Evolutionary conservation across 768 basidiomycete species (phyloP), one percentile per base, ranked within the genome.

Genomic region (Inosperma sp.): DNA sequence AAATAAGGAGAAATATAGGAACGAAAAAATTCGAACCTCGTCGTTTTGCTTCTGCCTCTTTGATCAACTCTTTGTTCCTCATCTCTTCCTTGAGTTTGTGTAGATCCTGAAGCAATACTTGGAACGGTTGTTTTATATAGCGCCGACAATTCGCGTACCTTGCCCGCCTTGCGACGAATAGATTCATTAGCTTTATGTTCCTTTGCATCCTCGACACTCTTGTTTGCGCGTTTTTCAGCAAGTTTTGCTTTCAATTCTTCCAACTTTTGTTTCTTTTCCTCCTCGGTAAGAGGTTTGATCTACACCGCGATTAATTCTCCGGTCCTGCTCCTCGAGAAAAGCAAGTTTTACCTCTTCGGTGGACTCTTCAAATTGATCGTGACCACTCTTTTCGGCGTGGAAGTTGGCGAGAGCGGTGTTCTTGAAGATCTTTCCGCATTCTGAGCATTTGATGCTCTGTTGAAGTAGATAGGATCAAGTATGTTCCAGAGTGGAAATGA

Each of bases 281-380:
- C 93, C 68, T 97, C 93, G 0, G 94, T 97, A 45, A 99, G 67
- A 0, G 95, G 93, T 64, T 92, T 93, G 67, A 97, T 82, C 91
- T 55, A 48, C 21, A 27, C 21, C 25, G 5, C 4, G 12, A 6
- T 10, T 12, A 17, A 33, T 33, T 27, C 29, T 39, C 31, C 16
- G 22, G 27, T 37, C 34, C 36, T 53, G 23, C 31, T 21, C 26
- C 19, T 23, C 41, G 56, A 45, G 27, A 35, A 16, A 14, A 26
- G 45, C 41, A 69, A 17, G 25, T 42, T 33, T 30, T 13, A 90
- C 93, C 78, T 97, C 95, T 61, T 98, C 93, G 0, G 83, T 89
- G 2, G 88, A 93, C 62, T 97, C 95, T 64, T 96, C 94, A 56
- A 97, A 98, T 57, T 93, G 84, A 66, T 92, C 85, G 64, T 99